Conservation (phyloP, 75 land plant species). For the Sequoiadendron giganteum region DNA sequence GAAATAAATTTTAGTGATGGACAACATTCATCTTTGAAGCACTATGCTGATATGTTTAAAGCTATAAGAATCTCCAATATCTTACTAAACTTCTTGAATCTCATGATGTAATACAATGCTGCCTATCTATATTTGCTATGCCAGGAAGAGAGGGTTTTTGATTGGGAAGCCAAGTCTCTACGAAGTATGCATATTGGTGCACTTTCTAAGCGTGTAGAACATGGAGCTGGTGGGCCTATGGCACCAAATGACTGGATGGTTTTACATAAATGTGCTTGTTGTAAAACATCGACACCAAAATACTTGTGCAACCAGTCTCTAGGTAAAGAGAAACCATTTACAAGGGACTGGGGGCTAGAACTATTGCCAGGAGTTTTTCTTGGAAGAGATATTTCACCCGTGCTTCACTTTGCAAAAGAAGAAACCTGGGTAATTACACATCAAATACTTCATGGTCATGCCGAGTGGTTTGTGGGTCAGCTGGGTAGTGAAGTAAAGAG, state of each 20-base stretch:
- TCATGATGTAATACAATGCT: neutral
- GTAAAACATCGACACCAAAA: constrained; percentile 8
- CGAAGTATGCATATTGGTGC: constrained; percentile 10
- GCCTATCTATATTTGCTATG: neutral
- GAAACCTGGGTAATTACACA: constrained; percentile 21
- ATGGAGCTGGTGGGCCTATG: constrained; percentile 32
- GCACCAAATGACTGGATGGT: constrained; percentile 34
- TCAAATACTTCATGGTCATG: constrained; percentile 38
- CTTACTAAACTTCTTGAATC: neutral
- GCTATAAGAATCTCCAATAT: neutral
- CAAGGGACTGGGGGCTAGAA: constrained; percentile 28
- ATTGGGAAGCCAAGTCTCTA: constrained; percentile 32
- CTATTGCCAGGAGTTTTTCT: constrained; percentile 32
- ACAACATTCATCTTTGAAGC: no score
- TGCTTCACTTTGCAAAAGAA: constrained; percentile 20
- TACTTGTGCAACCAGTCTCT: constrained; percentile 4
- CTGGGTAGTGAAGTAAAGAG: constrained; percentile 35
- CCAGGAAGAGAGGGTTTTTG: constrained; percentile 25
- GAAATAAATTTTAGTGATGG: neutral
- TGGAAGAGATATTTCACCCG: constrained; percentile 29
- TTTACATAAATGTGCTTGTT: constrained; percentile 27
- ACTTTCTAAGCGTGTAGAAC: constrained; percentile 21
- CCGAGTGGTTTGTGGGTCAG: constrained; percentile 46
- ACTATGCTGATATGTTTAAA: neutral
- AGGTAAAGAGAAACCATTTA: constrained; percentile 7